A percentile compares a stretch with the other conserved stretches of the same genome.
Conservation (phyloP, 2,329 filamentous ascomycete genomes). For the Alternaria alternata region DNA sequence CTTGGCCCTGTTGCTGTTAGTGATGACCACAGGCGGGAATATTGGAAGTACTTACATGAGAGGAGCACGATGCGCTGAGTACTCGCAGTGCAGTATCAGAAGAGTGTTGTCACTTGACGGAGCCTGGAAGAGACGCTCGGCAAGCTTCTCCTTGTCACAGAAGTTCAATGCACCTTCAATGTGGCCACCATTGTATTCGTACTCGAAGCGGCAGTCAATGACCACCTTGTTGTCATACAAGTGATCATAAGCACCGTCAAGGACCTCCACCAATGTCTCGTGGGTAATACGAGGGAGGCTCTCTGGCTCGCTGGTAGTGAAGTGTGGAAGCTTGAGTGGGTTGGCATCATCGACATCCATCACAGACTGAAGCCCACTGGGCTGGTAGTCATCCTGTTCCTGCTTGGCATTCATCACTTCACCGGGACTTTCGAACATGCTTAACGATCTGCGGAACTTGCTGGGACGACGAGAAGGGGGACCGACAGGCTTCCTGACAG, state of each 20-base stretch:
- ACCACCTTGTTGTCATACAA: conserved; percentile 83
- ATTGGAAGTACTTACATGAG: conserved; percentile 69
- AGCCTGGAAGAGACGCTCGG: conserved; percentile 74
- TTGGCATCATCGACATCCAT: conserved; percentile 84
- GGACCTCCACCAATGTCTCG: conserved; percentile 81
- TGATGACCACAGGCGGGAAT: not conserved
- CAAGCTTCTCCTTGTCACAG: conserved; percentile 92
- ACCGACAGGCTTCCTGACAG: conserved; percentile 70
- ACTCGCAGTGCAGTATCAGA: conserved; percentile 96
- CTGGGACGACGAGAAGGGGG: conserved; percentile 75
- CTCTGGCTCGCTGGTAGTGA: conserved; percentile 82
- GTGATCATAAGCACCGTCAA: conserved; percentile 83
- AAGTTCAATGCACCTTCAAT: conserved; percentile 94
- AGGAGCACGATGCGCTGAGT: conserved; percentile 93
- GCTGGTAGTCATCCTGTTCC: conserved; percentile 69
- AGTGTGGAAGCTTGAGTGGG: conserved; percentile 81
- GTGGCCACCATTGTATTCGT: conserved; percentile 96
- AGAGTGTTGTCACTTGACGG: conserved; percentile 75
- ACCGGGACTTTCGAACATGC: conserved; percentile 95
- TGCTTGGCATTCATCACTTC: conserved; percentile 78
- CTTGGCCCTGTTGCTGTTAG: conserved; percentile 67
- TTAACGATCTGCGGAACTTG: conserved; percentile 86
- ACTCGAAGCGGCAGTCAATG: conserved; percentile 97
- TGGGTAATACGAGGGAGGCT: conserved; percentile 86
- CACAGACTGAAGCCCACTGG: conserved; percentile 72